Conservation (phyloP, 768 basidiomycete genomes). For the Dendrothele bispora region DNA sequence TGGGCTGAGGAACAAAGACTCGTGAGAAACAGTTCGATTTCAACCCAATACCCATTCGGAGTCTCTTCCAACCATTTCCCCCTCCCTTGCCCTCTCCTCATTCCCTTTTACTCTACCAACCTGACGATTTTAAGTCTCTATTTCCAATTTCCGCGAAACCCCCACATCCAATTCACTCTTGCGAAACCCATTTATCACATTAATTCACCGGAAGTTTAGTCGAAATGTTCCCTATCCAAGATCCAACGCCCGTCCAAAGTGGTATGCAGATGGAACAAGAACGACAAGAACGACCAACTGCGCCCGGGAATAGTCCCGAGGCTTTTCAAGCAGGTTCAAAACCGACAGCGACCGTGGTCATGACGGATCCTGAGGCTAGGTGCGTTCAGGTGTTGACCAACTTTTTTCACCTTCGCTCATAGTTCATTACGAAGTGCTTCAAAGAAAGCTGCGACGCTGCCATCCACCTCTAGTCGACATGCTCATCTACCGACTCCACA, state of each 20-base stretch:
- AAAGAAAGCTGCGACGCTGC: neutral
- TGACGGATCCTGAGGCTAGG: too few relatives aligned
- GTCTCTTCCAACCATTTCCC: neutral
- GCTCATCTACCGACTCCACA: conserved; percentile 8
- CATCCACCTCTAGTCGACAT: conserved; percentile 1
- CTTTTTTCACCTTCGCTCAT: too few relatives aligned
- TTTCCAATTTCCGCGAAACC: neutral
- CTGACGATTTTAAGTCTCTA: too few relatives aligned
- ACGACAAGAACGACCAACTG: neutral
- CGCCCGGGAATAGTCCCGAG: conserved; percentile 2
- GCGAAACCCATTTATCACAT: too few relatives aligned
- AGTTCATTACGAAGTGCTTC: neutral
- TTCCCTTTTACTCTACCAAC: conserved; percentile 3
- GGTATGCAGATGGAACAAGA: neutral
- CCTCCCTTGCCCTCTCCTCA: neutral
- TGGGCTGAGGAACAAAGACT: neutral
- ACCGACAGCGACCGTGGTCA: too few relatives aligned
- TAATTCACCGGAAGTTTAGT: too few relatives aligned
- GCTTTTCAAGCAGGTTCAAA: too few relatives aligned
- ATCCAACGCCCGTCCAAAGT: neutral
- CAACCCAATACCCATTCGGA: neutral
- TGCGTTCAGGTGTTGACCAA: too few relatives aligned
- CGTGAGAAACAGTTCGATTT: neutral
- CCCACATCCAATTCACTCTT: neutral
- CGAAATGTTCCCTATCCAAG: neutral